A percentile compares a stretch with the other conserved stretches of the same genome.
phyloP scores from a whole-genome alignment of 2,329 filamentous ascomycete species.

The Herpotrichia juniperi region DNA sequence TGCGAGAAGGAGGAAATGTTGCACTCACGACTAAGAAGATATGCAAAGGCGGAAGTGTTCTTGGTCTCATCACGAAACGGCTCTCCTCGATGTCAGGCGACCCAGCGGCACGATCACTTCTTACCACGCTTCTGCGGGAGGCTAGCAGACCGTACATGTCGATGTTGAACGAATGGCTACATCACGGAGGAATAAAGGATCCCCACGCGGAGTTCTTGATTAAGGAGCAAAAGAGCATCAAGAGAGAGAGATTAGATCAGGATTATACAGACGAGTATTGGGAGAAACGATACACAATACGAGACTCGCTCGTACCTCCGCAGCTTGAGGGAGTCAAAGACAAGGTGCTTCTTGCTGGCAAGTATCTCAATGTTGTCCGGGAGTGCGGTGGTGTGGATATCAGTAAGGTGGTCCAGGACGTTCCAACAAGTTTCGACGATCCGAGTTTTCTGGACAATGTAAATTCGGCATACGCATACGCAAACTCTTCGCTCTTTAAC shows the following conservation, averaged over 20 bases:
- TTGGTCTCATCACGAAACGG: constrained; percentile 83
- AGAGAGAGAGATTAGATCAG: constrained; percentile 85
- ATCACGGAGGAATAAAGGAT: constrained; percentile 93
- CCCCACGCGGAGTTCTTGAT: constrained; percentile 93
- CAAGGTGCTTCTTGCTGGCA: constrained; percentile 92
- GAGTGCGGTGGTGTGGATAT: constrained; percentile 97
- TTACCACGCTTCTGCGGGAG: constrained; percentile 83
- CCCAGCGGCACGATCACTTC: constrained; percentile 79
- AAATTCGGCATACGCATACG: constrained; percentile 91
- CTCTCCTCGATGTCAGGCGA: constrained; percentile 92
- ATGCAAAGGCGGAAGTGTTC: constrained; percentile 95
- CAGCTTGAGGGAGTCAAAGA: constrained; percentile 91
- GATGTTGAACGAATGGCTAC: constrained; percentile 98
- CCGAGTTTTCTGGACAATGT: constrained; percentile 92
- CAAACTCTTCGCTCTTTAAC: constrained; percentile 90
- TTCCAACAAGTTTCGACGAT: constrained; percentile 93
- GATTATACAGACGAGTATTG: constrained; percentile 99
- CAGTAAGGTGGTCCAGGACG: constrained; percentile 83
- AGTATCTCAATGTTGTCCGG: constrained; percentile 96
- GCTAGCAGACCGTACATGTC: constrained; percentile 94
- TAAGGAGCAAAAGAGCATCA: constrained; percentile 95
- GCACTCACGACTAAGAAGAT: constrained; percentile 86
- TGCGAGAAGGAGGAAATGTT: constrained; percentile 85
- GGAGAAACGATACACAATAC: constrained; percentile 95
- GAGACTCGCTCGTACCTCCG: constrained; percentile 87